Evolutionary conservation across 2,329 filamentous ascomycete species (phyloP), one percentile per base, ranked within the genome.

Genomic region (Aspergillus proliferans): DNA sequence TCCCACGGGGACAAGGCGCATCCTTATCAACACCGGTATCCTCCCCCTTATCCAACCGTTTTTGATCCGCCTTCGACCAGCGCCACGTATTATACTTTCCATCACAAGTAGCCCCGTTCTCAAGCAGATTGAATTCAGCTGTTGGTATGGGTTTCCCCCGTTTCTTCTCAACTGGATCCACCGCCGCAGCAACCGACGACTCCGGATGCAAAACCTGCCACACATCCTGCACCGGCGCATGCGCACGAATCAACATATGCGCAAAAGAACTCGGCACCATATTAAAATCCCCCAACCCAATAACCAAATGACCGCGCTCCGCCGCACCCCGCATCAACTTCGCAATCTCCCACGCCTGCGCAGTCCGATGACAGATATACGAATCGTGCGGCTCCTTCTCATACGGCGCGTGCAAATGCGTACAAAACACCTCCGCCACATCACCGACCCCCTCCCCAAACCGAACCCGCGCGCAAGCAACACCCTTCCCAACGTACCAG

Each of bases 401-500:
- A 68, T 97, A 97, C 0, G 88, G 88, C 3, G 93, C 87, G 67
- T 97, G 93, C 2, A 88, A 71, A 77, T 95, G 92, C 15, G 93
- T 97, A 67, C 88, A 92, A 66, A 97, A 96, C 1, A 97, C 88
- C 63, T 96, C 89, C 15, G 89, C 76, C 9, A 91, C 73, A 57
- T 93, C 86, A 51, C 80, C 79, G 41, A 69, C 66, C 1, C 72
- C 78, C 0, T 79, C 73, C 0, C 88, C 88, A 57, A 86, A 85
- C 3, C 87, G 77, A 58, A 97, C 86, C 54, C 81, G 80, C 2
- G 92, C 92, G 63, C 82, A 86, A 6, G 92, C 93, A 39, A 97
- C 84, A 14, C 93, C 93, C 67, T 97, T 97, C 0, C 93, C 93
- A 8, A 96, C 91, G 64, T 84, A 97, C 89, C 92, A 97, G 69